A percentile compares a stretch with the other conserved stretches of the same genome.
Evolutionary conservation across 1,284 basidiomycete genomes (phyloP).

Genomic region (Cystobasidiaceae sp.): DNA sequence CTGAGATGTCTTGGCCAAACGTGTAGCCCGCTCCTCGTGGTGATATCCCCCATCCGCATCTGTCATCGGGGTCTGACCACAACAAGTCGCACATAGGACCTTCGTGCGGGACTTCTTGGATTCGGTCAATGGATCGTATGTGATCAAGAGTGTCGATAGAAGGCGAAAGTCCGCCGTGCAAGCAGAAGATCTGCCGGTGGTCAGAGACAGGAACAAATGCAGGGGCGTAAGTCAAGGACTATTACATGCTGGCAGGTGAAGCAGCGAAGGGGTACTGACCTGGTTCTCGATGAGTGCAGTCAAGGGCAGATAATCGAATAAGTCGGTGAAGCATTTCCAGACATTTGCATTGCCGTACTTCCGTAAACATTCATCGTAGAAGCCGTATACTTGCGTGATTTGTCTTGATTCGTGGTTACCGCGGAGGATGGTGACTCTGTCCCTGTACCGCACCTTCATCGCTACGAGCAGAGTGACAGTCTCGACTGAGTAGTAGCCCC

Average conservation of each 20-base stretch:
- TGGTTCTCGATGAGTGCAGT: conserved; percentile 79
- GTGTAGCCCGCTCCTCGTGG: conserved; percentile 98
- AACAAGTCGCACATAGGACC: conserved; percentile 98
- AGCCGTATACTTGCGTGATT: conserved; percentile 98
- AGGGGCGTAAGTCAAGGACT: too few relatives aligned
- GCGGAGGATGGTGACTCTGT: conserved; percentile 92
- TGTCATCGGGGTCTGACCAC: conserved; percentile 99
- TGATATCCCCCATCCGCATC: conserved; percentile 98
- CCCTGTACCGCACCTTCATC: conserved; percentile 94
- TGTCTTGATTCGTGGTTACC: conserved; percentile 99
- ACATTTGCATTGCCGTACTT: conserved; percentile 95
- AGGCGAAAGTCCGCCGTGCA: conserved; percentile 95
- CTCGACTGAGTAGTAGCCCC: conserved; percentile 95
- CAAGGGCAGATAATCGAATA: conserved; percentile 93
- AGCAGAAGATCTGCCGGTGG: conserved; percentile 86
- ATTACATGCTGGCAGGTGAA: too few relatives aligned
- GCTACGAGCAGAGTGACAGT: conserved; percentile 91
- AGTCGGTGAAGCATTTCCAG: conserved; percentile 97
- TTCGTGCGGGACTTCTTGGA: conserved; percentile 98
- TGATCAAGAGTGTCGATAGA: conserved; percentile 99
- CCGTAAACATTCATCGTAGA: conserved; percentile 96
- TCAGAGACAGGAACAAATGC: too few relatives aligned
- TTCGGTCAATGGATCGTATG: conserved; percentile 94
- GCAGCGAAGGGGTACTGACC: conserved; percentile 20
- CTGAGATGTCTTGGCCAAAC: conserved; percentile 97